A percentile compares a stretch with the other conserved stretches of the same genome.
These are phyloP conservation scores for Cercophora sp. DNA, from an alignment of 495 filamentous ascomycete species.

Conservation along the genomic window DNA sequence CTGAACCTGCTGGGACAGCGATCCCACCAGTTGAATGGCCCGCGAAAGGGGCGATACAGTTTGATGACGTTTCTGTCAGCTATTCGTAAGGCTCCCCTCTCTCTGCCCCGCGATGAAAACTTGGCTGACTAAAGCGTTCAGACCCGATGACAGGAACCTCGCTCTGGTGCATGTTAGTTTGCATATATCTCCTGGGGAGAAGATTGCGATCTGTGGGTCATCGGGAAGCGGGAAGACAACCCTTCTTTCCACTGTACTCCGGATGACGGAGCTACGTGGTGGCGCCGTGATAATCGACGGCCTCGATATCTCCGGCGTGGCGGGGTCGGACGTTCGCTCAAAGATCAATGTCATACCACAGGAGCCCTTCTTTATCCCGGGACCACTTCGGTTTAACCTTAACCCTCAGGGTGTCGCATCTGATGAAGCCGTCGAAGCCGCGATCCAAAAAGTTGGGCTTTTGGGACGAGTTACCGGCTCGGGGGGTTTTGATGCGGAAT, in stretches of 20 bases:
- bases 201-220: constrained; percentile 9
- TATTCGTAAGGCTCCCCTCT: constrained; percentile 4
- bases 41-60: not conserved
- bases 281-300: constrained; percentile 13
- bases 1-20: not conserved
- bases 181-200: constrained; percentile 1
- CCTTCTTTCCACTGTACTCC: constrained; percentile 3
- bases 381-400: constrained; percentile 35
- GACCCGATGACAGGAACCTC: too few species aligned
- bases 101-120: not conserved
- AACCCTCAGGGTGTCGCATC: constrained; percentile 27
- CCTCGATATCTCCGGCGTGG: not conserved
- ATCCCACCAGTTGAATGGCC: not conserved
- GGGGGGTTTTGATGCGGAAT: constrained; percentile 38
- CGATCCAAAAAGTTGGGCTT: constrained; percentile 4
- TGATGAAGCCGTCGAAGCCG: not conserved
- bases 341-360: constrained; percentile 34
- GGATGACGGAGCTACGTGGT: not conserved
- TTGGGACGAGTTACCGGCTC: not conserved
- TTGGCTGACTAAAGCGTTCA: too few species aligned
- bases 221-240: constrained; percentile 15
- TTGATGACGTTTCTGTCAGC: constrained; percentile 1
- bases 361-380: constrained; percentile 53
- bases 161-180: constrained; percentile 1
- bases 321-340: not conserved